Base-by-base conservation (phyloP, 352 stramenopile species). In the Halophytophthora batemanensis region DNA sequence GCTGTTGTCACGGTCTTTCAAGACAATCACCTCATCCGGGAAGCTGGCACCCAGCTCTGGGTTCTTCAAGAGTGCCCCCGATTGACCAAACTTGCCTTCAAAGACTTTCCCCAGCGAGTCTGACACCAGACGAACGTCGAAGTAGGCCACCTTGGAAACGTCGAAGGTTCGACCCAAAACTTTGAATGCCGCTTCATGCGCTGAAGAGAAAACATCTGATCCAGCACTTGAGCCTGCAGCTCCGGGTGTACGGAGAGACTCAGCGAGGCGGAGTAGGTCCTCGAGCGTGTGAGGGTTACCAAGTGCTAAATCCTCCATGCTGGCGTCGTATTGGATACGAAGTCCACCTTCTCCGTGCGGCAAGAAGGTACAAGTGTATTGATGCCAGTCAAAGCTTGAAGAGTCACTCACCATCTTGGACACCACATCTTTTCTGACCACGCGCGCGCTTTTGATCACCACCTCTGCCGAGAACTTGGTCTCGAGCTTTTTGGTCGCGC, bases 131-230 rank as follows among this genome's bases (percentile, higher is more conserved):
- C 67, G 45, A 12, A 90, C 71, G 17, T 85, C 69, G 46, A 87
- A 86, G 51, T 74, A 77, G 7, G 64, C 62, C 12, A 87, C 74
- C 38, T 69, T 67, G 0, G 70, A 61, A 35, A 87, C 59, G 34
- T 90, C 69, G 49, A 81, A 90, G 15, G 70, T 84, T 1, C 63
- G 56, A 0, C 79, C 79, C 17, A 87, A 59, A 12, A 87, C 43
- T 47, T 70, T 72, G 6, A 56, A 59, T 3, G 31, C 43, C 1
- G 29, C 41, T 12, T n/a, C 19, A 22, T 18, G 21, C 11, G 38
- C 37, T n/a, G 48, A 45, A 12, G 52, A 48, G 19, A 3, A 33
- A 14, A 23, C 2, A 3, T 23, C 46, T 8, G 49, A 4, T 6
- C 17, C 45, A 35, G 34, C 53, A 22, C 38, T 35, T 10, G 3